Evolutionary conservation across 2,329 filamentous ascomycete species (phyloP).

Genomic region (Neonectria ditissima): DNA sequence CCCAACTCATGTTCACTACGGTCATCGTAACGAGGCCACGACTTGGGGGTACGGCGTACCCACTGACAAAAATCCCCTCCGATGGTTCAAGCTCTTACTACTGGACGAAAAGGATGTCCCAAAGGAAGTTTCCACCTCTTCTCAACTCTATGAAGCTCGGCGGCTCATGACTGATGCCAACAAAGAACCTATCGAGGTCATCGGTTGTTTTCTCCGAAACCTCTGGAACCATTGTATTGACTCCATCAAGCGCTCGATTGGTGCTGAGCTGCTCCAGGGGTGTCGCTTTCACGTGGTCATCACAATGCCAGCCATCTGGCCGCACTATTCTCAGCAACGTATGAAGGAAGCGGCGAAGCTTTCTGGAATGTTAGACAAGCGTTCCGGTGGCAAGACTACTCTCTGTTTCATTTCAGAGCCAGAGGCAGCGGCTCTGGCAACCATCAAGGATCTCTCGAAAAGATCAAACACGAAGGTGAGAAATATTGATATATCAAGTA

Average conservation of each 20-base stretch:
- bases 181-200: slow-evolving; percentile 44
- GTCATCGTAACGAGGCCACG: rapidly evolving
- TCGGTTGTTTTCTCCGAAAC: slow-evolving; percentile 46
- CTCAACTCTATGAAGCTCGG: slow-evolving; percentile 34
- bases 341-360: slow-evolving; percentile 50
- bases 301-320: slow-evolving; percentile 59
- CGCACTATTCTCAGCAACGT: slow-evolving; percentile 47
- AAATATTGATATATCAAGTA: too few relatives aligned
- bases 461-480: slow-evolving; percentile 37
- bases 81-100: slow-evolving; percentile 58
- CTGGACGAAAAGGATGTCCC: slow-evolving; percentile 49
- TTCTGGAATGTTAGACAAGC: slow-evolving; percentile 50
- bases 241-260: slow-evolving; percentile 42
- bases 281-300: slow-evolving; percentile 52
- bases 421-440: slow-evolving; percentile 58
- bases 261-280: slow-evolving; percentile 34
- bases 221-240: slow-evolving; percentile 48
- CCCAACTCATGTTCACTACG: slow-evolving; percentile 45
- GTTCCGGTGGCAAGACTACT: slow-evolving; percentile 45
- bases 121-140: slow-evolving; percentile 32
- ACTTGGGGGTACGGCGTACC: slow-evolving; percentile 52
- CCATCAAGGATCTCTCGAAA: slow-evolving; percentile 45
- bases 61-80: slow-evolving; percentile 33
- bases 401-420: slow-evolving; percentile 57
- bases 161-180: neutral